Evolutionary conservation across 257 asterid species (phyloP).

Genomic region (Lycium barbarum): DNA sequence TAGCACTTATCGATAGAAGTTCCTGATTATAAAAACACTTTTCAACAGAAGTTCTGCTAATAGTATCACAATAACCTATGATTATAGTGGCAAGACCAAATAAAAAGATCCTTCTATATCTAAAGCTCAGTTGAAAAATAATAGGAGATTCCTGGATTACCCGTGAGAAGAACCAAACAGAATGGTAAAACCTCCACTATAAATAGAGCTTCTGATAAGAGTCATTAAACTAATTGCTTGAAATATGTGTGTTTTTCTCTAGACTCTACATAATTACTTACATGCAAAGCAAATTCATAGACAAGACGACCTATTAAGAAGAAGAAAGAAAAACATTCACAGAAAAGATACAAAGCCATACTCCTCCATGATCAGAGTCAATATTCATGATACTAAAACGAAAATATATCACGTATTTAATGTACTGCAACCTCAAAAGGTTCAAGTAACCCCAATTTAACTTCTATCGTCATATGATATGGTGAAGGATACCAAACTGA

Average conservation of each 20-base stretch:
- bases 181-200: conserved; percentile 15
- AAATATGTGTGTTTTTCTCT: neutral
- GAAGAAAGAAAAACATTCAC: neutral
- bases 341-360: neutral
- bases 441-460: neutral
- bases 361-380: neutral
- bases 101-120: neutral
- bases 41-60: neutral
- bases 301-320: neutral
- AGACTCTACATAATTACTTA: neutral
- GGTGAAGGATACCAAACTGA: conserved; percentile 7
- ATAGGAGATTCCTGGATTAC: conserved; percentile 3
- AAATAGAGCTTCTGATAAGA: conserved; percentile 1
- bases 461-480: neutral
- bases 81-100: neutral
- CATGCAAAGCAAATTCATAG: neutral
- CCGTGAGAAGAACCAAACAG: conserved; percentile 15
- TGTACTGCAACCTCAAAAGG: neutral
- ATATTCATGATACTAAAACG: neutral
- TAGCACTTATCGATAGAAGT: neutral
- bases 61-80: conserved; percentile 1
- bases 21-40: neutral
- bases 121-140: neutral
- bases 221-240: neutral
- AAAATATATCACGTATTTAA: conserved; percentile 17